Conservation (phyloP, 2,329 filamentous ascomycete genomes). For the Cytospora chrysosperma region DNA sequence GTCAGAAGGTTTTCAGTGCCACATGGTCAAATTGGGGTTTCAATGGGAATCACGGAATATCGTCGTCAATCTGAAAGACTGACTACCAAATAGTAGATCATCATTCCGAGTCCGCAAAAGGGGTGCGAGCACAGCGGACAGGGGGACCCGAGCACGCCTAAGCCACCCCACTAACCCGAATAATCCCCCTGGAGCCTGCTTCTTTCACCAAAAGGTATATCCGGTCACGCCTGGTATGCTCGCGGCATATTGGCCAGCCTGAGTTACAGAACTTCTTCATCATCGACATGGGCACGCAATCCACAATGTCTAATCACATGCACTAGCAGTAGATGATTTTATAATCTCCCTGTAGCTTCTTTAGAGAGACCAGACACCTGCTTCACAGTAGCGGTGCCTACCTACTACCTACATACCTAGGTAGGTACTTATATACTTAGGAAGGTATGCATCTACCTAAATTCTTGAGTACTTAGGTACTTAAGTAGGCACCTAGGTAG, state of each 20-base stretch:
- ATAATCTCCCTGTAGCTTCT: too few species aligned
- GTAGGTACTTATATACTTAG: too few species aligned
- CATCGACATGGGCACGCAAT: not conserved
- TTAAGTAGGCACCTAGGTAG: too few species aligned
- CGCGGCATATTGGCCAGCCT: not conserved
- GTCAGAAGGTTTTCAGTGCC: conserved; percentile 8
- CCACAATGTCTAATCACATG: not conserved
- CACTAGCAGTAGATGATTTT: not conserved
- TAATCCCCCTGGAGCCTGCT: not conserved
- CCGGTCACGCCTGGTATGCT: not conserved
- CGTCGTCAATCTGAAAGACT: not conserved
- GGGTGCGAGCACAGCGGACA: not conserved
- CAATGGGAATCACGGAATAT: not conserved
- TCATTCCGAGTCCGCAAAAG: not conserved
- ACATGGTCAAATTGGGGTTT: not conserved
- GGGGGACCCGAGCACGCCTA: not conserved
- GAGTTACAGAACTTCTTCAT: not conserved
- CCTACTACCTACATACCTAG: too few species aligned
- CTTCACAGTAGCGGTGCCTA: too few species aligned
- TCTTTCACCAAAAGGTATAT: not conserved
- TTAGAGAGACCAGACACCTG: not conserved
- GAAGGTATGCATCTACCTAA: too few species aligned
- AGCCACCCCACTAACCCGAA: not conserved
- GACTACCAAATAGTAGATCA: not conserved
- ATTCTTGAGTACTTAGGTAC: too few species aligned